Base-by-base conservation (phyloP, 495 filamentous ascomycete species). In the Xanthoparmelia taractica region DNA sequence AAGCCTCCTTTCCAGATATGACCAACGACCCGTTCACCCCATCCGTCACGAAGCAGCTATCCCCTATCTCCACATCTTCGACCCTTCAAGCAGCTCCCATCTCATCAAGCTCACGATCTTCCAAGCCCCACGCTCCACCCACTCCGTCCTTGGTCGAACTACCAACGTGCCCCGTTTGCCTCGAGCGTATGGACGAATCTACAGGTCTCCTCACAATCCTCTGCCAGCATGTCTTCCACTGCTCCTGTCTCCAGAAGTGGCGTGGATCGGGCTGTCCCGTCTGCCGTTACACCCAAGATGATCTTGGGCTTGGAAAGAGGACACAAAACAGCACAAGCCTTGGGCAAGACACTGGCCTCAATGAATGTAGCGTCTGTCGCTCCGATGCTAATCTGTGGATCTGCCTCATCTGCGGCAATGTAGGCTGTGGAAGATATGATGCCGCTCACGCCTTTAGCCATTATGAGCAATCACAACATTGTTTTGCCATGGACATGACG, bases 221-320 rank as follows among this genome's bases (percentile, higher is more conserved):
- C 65, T 98, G 94, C 73, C 95, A 97, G 69, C 94, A 98, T 67
- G 92, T 98, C 60, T 98, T 98, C 72, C 94, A 98, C 76, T 98
- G 94, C 73, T 91, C 88, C 8, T 98, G 94, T 76, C 80, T 98
- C 1, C 89, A 96, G 68, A 97, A 96, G 70, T 98, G 94, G 94
- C 88, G 87, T 70, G 94, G 93, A 25, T 87, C 82, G 57, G 93
- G 93, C 36, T 98, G 94, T 70, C 94, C 94, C 0, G 91, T 98
- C 18, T 98, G 94, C 69, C 87, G 94, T 6, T 95, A 95, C 68
- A 94, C 92, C 63, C 83, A 88, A 71, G 78, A 82, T 57, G 80
- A 79, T 59, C 72, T 78, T 57, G 74, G 58, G 45, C 34, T 73
- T 45, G 73, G 70, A 36, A 73, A 66, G 40, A 69, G 66, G 47